These are phyloP conservation scores for Sporothrix dimorphospora DNA, from an alignment of 2,329 filamentous ascomycete species.

Conservation along the genomic window DNA sequence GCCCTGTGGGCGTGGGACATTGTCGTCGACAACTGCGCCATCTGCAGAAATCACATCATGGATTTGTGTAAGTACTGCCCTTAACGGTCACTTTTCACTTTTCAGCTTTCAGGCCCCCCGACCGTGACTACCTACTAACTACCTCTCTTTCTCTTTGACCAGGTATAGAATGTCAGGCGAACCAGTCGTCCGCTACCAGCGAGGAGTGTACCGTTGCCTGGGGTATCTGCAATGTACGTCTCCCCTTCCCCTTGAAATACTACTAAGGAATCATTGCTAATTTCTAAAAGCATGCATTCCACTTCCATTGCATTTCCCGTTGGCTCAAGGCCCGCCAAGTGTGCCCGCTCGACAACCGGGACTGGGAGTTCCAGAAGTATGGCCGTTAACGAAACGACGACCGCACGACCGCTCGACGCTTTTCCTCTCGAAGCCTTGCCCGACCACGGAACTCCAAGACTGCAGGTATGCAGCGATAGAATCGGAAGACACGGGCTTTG, in stretches of 20 bases:
- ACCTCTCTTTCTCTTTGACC: not conserved
- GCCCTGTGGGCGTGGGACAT: conserved; percentile 99
- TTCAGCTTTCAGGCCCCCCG: not conserved
- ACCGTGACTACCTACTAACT: conserved; percentile 8
- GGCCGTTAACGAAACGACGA: conserved; percentile 57
- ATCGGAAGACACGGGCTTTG: too few relatives aligned
- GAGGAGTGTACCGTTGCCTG: conserved; percentile 99
- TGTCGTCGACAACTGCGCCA: conserved; percentile 98
- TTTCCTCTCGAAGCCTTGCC: not conserved
- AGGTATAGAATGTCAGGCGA: conserved; percentile 98
- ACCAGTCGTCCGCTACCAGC: conserved; percentile 94
- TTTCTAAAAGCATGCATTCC: conserved; percentile 82
- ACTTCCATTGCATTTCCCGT: conserved; percentile 98
- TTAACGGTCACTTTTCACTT: not conserved
- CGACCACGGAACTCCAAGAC: not conserved
- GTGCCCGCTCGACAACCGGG: conserved; percentile 93
- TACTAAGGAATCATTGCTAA: not conserved
- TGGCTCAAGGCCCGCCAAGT: conserved; percentile 99
- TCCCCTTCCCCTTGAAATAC: conserved; percentile 38
- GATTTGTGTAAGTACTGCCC: conserved; percentile 74
- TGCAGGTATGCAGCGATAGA: not conserved
- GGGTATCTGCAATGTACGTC: conserved; percentile 96
- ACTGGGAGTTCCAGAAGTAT: conserved; percentile 99
- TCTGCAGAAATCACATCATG: conserved; percentile 99
- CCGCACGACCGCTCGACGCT: not conserved